These are phyloP conservation scores for Phaeoacremonium minimum DNA, from an alignment of 2,329 filamentous ascomycete genomes.

Conservation along the genomic window DNA sequence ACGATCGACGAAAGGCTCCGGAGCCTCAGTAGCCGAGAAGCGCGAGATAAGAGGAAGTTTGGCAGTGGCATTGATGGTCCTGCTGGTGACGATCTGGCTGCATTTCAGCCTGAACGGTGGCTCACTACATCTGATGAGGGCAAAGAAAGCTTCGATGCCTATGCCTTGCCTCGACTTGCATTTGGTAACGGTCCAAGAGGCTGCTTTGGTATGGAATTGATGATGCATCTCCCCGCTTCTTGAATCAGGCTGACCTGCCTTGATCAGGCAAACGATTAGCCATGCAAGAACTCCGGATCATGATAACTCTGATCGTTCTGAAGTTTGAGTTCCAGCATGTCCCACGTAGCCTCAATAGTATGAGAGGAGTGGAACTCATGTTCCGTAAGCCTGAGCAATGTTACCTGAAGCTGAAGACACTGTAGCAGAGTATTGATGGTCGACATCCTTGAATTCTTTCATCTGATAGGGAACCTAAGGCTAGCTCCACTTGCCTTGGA, in stretches of 20 bases:
- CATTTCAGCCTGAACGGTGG: conserved; percentile 1
- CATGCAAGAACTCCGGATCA: conserved; percentile 13
- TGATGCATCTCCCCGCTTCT: not conserved
- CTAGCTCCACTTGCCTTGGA: too few species aligned
- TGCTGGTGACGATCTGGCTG: not conserved
- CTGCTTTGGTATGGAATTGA: conserved; percentile 4
- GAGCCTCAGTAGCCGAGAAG: not conserved
- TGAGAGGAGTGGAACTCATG: not conserved
- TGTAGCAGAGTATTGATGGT: too few species aligned
- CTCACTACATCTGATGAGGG: not conserved
- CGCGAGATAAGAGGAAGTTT: not conserved
- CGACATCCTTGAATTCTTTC: too few species aligned
- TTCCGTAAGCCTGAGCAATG: not conserved
- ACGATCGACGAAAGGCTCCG: not conserved
- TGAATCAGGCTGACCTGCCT: not conserved
- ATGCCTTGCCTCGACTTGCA: conserved; percentile 5
- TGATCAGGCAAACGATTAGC: conserved; percentile 14
- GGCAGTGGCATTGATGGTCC: not conserved
- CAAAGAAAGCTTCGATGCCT: conserved; percentile 6
- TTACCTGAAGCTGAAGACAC: not conserved
- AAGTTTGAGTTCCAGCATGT: conserved; percentile 15
- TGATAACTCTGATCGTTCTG: conserved; percentile 13
- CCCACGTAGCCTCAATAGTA: conserved; percentile 7
- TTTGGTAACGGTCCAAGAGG: conserved; percentile 2
- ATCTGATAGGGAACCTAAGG: too few species aligned